Conservation (phyloP, 257 asterid genomes). For the Mentha longifolia region DNA sequence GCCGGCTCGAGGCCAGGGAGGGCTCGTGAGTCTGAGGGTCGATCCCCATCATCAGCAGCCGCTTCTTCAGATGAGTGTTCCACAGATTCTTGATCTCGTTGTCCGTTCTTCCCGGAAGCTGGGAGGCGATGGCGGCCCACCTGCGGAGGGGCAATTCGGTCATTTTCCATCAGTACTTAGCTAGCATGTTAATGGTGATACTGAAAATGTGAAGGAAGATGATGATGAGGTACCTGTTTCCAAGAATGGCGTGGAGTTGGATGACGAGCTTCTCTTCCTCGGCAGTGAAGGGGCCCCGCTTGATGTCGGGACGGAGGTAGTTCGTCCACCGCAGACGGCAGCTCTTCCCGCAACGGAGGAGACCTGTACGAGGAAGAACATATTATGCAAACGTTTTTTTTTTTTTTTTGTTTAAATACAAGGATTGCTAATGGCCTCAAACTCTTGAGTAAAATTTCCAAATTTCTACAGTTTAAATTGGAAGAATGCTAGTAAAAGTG, state of each 20-base stretch:
- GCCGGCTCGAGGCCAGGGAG: conserved; percentile 29
- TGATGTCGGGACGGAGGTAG: conserved; percentile 93
- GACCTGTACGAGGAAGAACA: conserved; percentile 46
- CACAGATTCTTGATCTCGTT: conserved; percentile 94
- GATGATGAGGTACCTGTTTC: conserved; percentile 69
- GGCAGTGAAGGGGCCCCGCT: conserved; percentile 77
- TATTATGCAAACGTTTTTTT: too few species aligned
- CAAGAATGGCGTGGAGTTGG: conserved; percentile 90
- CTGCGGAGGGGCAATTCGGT: conserved; percentile 32
- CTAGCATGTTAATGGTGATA: not conserved
- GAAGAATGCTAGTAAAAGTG: not conserved
- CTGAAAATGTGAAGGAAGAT: not conserved
- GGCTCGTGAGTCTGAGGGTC: conserved; percentile 89
- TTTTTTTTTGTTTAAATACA: too few species aligned
- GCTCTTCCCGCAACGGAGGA: conserved; percentile 96
- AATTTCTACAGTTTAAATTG: not conserved
- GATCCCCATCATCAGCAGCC: conserved; percentile 71
- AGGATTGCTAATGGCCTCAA: too few species aligned
- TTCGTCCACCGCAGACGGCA: conserved; percentile 91
- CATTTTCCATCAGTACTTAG: not conserved
- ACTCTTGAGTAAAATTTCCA: too few species aligned
- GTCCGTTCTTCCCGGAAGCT: conserved; percentile 90
- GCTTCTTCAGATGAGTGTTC: conserved; percentile 94
- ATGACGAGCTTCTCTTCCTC: conserved; percentile 92
- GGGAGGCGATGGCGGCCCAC: conserved; percentile 97